Conservation (phyloP, 768 basidiomycete genomes). For the Leucosporidium yakuticum region DNA sequence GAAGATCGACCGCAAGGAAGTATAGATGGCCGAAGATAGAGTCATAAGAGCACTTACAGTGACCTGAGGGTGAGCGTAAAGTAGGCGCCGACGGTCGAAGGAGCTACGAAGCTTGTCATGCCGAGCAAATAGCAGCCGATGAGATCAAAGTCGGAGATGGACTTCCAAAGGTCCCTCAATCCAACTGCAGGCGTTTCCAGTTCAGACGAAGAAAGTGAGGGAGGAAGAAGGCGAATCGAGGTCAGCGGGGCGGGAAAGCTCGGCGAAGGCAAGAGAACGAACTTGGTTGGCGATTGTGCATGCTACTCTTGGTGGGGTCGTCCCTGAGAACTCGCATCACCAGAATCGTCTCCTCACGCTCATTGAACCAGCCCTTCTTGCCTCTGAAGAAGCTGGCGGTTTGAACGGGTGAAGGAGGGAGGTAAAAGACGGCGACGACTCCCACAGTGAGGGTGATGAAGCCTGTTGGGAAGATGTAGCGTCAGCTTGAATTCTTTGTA, state of each 20-base stretch:
- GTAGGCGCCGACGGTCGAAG: background rate
- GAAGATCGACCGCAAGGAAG: too few relatives aligned
- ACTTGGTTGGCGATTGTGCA: conserved; percentile 22
- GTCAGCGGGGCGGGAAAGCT: too few relatives aligned
- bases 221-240: conserved; percentile 28
- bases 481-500: too few relatives aligned
- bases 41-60: too few relatives aligned
- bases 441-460: conserved; percentile 36
- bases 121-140: conserved; percentile 43
- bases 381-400: conserved; percentile 40
- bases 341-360: conserved; percentile 42
- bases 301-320: conserved; percentile 33
- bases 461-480: background rate
- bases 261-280: too few relatives aligned
- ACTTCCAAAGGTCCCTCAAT: conserved; percentile 37
- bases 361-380: conserved; percentile 43
- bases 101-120: conserved; percentile 15
- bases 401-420: conserved; percentile 38
- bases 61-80: background rate
- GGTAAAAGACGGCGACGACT: conserved; percentile 40
- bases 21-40: too few relatives aligned
- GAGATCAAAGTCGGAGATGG: conserved; percentile 41
- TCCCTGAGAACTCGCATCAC: conserved; percentile 40
- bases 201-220: too few relatives aligned
- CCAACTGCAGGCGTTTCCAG: too few relatives aligned